A percentile compares a stretch with the other conserved stretches of the same genome.
Evolutionary conservation across 352 stramenopile species (phyloP).

Genomic region (Pythium monospermum): DNA sequence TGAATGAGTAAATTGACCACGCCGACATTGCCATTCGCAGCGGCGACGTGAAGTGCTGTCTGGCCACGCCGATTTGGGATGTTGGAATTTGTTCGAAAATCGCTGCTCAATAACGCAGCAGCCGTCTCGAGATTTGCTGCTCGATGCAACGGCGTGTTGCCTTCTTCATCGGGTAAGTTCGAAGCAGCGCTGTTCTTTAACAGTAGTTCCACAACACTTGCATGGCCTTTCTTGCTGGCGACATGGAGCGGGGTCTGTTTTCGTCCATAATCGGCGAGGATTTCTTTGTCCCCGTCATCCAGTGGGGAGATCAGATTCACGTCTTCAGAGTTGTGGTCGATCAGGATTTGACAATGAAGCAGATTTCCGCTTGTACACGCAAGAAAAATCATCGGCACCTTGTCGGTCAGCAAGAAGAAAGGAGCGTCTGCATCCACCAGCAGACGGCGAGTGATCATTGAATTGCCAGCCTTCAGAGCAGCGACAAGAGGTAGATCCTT

Average conservation of each 20-base stretch:
- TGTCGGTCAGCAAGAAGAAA: conserved; percentile 74
- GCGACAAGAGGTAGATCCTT: conserved; percentile 62
- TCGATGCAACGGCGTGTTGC: conserved; percentile 75
- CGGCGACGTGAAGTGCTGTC: conserved; percentile 70
- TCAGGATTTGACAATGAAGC: conserved; percentile 69
- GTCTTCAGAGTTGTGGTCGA: conserved; percentile 44
- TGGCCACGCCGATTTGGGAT: conserved; percentile 72
- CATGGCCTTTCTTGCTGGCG: conserved; percentile 66
- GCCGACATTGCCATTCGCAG: conserved; percentile 62
- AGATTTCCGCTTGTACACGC: conserved; percentile 64
- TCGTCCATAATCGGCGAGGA: conserved; percentile 60
- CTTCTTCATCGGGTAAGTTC: conserved; percentile 74
- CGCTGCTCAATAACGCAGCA: conserved; percentile 47
- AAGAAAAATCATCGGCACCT: conserved; percentile 71
- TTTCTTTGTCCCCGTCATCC: conserved; percentile 76
- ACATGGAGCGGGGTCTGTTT: conserved; percentile 75
- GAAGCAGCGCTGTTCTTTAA: conserved; percentile 59
- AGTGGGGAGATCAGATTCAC: conserved; percentile 78
- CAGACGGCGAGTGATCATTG: conserved; percentile 65
- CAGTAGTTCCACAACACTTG: conserved; percentile 52
- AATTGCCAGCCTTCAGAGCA: conserved; percentile 66
- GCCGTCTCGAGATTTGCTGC: conserved; percentile 63
- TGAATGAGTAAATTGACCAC: conserved; percentile 71
- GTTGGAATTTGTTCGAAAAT: conserved; percentile 72
- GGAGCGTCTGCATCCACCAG: conserved; percentile 64